Base-by-base conservation (phyloP, 139 green algal genomes). In the Haematococcus lacustris region DNA sequence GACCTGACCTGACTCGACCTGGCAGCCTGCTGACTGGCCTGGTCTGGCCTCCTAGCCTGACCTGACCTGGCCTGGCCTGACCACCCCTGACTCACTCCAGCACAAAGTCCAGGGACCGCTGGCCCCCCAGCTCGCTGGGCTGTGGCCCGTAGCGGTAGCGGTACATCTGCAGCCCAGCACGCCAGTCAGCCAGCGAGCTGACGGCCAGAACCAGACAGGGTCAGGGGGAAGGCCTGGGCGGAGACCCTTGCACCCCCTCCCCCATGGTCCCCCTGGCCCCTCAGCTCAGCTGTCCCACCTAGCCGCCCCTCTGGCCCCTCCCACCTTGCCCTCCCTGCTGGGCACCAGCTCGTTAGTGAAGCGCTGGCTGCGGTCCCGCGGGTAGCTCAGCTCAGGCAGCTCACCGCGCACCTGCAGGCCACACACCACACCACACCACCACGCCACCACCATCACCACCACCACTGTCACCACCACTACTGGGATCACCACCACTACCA, bases 71-170 rank as follows among this genome's bases (percentile, higher is more conserved):
- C n/a, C n/a, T n/a, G n/a, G n/a, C n/a, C n/a, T n/a, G n/a, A n/a
- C n/a, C n/a, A n/a, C n/a, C n/a, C n/a, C n/a, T n/a, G n/a, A 71
- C 66, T 62, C 37, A 41, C 53, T 62, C 71, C 17, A 97, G 81
- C 66, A 97, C 93, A 83, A 97, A 97, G 73, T 93, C 90, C 40
- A 97, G 80, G 0, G 93, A 87, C 0, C 93, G 75, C 70, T 91
- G 79, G 0, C 91, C 89, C 51, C 89, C 86, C 51, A 91, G 80
- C 70, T 93, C 85, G 0, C 64, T 66, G 2, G 85, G 85, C 74
- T 89, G 84, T 0, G 82, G 82, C 1, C 82, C 82, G 34, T 78
- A 77, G 50, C 82, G 80, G 71, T 75, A 77, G 37, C 37, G 67
- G 53, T 66, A 67, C 26, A 71, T 59, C 40, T 59, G 66, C 25